phyloP scores from a whole-genome alignment of 805 yeast species.

The Candida golubevii region DNA sequence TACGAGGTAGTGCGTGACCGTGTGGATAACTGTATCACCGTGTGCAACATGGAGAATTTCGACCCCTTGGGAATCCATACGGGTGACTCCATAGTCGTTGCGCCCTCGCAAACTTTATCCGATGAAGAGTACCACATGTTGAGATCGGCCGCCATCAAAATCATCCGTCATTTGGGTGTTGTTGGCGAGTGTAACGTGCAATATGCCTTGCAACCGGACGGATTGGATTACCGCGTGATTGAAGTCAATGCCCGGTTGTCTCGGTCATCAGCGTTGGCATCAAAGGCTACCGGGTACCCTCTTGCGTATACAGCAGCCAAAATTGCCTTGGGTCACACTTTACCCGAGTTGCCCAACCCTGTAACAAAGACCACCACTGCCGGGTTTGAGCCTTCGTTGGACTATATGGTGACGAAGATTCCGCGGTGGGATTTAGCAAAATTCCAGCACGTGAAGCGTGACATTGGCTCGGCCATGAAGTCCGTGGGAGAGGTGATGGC shows the following conservation, averaged over 20 bases:
- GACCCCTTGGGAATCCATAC: constrained; percentile 98
- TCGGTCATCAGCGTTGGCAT: constrained; percentile 95
- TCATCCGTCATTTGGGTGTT: constrained; percentile 95
- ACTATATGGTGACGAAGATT: constrained; percentile 93
- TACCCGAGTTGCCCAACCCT: constrained; percentile 93
- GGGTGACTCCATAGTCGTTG: constrained; percentile 98
- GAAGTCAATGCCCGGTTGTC: constrained; percentile 97
- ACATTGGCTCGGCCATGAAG: constrained; percentile 94
- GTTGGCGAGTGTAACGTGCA: constrained; percentile 99
- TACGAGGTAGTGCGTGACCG: constrained; percentile 97
- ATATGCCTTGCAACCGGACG: constrained; percentile 93
- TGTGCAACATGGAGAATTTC: constrained; percentile 98
- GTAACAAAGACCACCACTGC: constrained; percentile 96
- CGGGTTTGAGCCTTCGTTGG: constrained; percentile 94
- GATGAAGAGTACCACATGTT: constrained; percentile 98
- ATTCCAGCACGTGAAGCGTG: constrained; percentile 92
- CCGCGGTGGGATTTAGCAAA: constrained; percentile 98
- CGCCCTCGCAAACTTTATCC: constrained; percentile 95
- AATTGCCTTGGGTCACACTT: constrained; percentile 89
- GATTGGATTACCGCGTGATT: constrained; percentile 91
- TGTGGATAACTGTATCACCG: constrained; percentile 95
- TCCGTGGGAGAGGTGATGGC: constrained; percentile 99
- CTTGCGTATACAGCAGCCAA: constrained; percentile 98
- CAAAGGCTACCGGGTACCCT: constrained; percentile 98
- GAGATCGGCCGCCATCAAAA: constrained; percentile 94